These are phyloP conservation scores for Myrmaecium sp. DNA, from an alignment of 2,329 filamentous ascomycete genomes.

Conservation along the genomic window DNA sequence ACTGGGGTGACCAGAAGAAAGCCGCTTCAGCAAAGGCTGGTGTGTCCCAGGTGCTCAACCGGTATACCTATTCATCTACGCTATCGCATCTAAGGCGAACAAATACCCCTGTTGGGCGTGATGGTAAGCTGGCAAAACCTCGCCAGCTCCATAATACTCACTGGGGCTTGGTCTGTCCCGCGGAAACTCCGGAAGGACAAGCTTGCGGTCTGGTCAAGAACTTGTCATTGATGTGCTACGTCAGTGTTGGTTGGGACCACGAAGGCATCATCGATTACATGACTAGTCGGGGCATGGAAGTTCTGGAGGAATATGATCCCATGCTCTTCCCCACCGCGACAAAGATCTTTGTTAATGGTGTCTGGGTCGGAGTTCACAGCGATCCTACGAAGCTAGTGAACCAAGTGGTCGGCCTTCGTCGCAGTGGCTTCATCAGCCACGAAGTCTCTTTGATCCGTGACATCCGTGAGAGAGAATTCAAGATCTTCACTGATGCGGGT, in stretches of 20 bases:
- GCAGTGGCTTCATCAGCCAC: conserved; percentile 69
- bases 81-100: conserved; percentile 92
- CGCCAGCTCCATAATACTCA: conserved; percentile 97
- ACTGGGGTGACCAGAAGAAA: conserved; percentile 99
- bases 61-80: conserved; percentile 94
- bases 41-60: conserved; percentile 94
- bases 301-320: conserved; percentile 73
- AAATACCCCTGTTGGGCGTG: conserved; percentile 92
- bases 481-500: conserved; percentile 93
- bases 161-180: conserved; percentile 93
- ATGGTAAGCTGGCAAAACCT: conserved; percentile 95
- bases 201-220: conserved; percentile 98
- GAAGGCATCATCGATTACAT: conserved; percentile 90
- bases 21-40: conserved; percentile 86
- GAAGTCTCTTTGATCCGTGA: conserved; percentile 92
- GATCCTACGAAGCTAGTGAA: conserved; percentile 74
- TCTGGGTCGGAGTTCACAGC: conserved; percentile 91
- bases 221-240: conserved; percentile 91
- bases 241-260: conserved; percentile 84
- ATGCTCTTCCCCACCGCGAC: conserved; percentile 68
- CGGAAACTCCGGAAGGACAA: conserved; percentile 94
- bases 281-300: conserved; percentile 88
- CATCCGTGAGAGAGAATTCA: conserved; percentile 94
- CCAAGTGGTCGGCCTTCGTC: conserved; percentile 59
- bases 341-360: conserved; percentile 95